phyloP scores from a whole-genome alignment of 2,329 filamentous ascomycete species.

The Hypoxylon sp. region DNA sequence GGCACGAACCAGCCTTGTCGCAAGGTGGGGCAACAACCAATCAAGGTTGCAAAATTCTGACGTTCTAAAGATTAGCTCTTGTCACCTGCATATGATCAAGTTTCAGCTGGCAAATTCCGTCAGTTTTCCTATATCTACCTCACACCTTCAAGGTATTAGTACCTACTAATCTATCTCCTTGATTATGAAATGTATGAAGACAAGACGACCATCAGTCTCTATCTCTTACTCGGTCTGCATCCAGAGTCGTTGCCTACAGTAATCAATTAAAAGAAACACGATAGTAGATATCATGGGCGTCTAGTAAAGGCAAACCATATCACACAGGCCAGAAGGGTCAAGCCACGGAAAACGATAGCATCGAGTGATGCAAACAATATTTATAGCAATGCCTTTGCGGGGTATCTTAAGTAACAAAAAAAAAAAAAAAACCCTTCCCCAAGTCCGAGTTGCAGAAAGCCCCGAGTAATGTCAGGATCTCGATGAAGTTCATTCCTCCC shows the following conservation, averaged over 20 bases:
- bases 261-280: too few relatives aligned
- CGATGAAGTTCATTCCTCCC: background rate
- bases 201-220: too few relatives aligned
- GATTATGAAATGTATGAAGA: too few relatives aligned
- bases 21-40: conserved; percentile 54
- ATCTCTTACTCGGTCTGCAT: too few relatives aligned
- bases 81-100: conserved; percentile 14
- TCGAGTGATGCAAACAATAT: conserved; percentile 7
- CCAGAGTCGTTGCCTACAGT: too few relatives aligned
- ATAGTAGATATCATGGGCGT: background rate
- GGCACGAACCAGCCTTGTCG: conserved; percentile 36
- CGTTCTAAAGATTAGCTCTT: background rate
- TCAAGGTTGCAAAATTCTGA: conserved; percentile 22
- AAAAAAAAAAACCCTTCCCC: conserved; percentile 3
- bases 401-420: conserved; percentile 23
- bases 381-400: conserved; percentile 9
- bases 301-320: background rate
- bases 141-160: too few relatives aligned
- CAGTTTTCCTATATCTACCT: background rate
- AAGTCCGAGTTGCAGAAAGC: conserved; percentile 8
- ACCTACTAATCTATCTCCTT: too few relatives aligned
- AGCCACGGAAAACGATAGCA: background rate
- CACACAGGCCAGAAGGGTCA: background rate
- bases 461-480: background rate
- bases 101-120: conserved; percentile 9